A percentile compares a stretch with the other conserved stretches of the same genome.
Conservation (phyloP, 1,139 yeast species). For the Wickerhamomyces sp. region DNA sequence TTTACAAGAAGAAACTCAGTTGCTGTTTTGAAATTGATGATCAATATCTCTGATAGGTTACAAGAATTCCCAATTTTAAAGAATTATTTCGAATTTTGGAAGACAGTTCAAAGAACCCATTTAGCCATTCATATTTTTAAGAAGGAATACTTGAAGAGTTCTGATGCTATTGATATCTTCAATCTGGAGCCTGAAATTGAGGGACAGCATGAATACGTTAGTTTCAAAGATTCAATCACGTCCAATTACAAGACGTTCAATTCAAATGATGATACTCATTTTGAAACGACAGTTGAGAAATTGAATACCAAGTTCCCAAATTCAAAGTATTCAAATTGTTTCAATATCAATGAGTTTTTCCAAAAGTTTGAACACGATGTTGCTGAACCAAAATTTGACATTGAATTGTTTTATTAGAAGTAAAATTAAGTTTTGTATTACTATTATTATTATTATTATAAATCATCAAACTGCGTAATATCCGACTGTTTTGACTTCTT, state of each 20-base stretch:
- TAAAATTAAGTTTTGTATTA: background rate
- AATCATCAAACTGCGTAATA: conserved; percentile 69
- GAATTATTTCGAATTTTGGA: conserved; percentile 16
- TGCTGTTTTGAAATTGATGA: conserved; percentile 11
- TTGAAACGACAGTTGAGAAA: conserved; percentile 8
- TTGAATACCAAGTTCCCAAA: conserved; percentile 14
- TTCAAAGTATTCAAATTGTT: conserved; percentile 6
- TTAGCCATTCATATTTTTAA: conserved; percentile 12
- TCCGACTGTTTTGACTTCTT: conserved; percentile 34
- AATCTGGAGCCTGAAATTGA: conserved; percentile 5
- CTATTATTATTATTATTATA: conserved; percentile 29
- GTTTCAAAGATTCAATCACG: conserved; percentile 8
- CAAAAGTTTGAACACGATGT: conserved; percentile 9
- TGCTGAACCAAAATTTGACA: conserved; percentile 16
- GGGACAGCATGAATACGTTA: conserved; percentile 6
- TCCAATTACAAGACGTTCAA: conserved; percentile 5
- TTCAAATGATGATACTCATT: conserved; percentile 3
- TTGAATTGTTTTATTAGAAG: conserved; percentile 6
- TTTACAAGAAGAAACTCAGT: conserved; percentile 5
- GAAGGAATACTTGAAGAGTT: conserved; percentile 4
- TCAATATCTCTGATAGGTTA: conserved; percentile 17
- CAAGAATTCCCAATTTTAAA: conserved; percentile 14
- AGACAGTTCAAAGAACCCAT: conserved; percentile 9
- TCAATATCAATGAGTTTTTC: conserved; percentile 9
- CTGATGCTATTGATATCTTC: conserved; percentile 8